Evolutionary conservation across 805 yeast genomes (phyloP).

Genomic region (Metschnikowia gruessii): DNA sequence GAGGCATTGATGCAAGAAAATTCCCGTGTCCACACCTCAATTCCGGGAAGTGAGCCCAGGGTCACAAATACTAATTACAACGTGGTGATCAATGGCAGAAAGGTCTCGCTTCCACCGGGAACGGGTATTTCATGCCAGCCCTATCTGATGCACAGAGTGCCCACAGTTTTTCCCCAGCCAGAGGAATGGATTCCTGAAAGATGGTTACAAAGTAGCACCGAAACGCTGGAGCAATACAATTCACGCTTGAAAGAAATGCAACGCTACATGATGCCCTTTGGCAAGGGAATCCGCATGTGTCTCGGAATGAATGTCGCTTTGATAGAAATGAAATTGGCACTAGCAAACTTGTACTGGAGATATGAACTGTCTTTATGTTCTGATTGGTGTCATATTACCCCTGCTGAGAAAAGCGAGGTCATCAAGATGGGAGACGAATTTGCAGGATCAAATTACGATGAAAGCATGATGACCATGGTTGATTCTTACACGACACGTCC

Average conservation of each 20-base stretch:
- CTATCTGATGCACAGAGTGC: slow-evolving; percentile 57
- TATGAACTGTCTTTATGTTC: slow-evolving; percentile 37
- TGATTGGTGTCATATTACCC: slow-evolving; percentile 43
- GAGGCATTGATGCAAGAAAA: slow-evolving; percentile 63
- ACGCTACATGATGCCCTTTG: slow-evolving; percentile 62
- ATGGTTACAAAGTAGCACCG: slow-evolving; percentile 49
- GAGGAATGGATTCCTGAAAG: slow-evolving; percentile 56
- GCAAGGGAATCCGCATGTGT: slow-evolving; percentile 73
- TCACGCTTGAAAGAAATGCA: slow-evolving; percentile 45
- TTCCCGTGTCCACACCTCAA: slow-evolving; percentile 61
- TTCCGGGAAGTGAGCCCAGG: slow-evolving; percentile 74
- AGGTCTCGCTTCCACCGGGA: slow-evolving; percentile 45
- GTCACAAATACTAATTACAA: slow-evolving; percentile 33
- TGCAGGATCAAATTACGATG: slow-evolving; percentile 30
- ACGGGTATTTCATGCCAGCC: slow-evolving; percentile 65
- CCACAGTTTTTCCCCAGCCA: slow-evolving; percentile 49
- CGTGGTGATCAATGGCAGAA: slow-evolving; percentile 15
- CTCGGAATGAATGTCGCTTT: slow-evolving; percentile 67
- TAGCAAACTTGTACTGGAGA: slow-evolving; percentile 53
- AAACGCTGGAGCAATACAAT: slow-evolving; percentile 29
- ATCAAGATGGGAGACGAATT: slow-evolving; percentile 19
- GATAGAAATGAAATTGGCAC: slow-evolving; percentile 59
- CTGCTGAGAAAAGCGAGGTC: slow-evolving; percentile 11
- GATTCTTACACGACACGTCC: slow-evolving; percentile 57
- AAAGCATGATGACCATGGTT: slow-evolving; percentile 53